These are phyloP conservation scores for Fraxinus sp. DNA, from an alignment of 305 asterid species.

Conservation along the genomic window DNA sequence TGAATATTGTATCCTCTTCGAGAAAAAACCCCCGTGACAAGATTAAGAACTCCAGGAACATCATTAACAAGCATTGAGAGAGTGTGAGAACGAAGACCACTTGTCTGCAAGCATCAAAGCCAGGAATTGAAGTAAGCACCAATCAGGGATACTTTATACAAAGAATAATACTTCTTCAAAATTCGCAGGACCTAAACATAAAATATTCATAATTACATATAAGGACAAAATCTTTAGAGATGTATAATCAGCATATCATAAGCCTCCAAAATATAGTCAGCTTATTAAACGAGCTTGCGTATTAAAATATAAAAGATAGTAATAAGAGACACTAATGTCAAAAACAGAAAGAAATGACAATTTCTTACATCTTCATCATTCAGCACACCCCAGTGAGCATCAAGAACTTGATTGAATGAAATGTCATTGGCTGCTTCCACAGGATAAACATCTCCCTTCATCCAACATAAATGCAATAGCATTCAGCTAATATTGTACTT, in stretches of 20 bases:
- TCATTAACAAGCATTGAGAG: constrained; percentile 91
- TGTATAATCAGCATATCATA: constrained; percentile 14
- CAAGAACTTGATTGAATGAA: constrained; percentile 74
- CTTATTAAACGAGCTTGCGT: background rate
- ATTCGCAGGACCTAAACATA: background rate
- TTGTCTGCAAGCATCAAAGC: constrained; percentile 54
- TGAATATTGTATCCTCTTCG: constrained; percentile 98
- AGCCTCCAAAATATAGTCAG: constrained; percentile 13
- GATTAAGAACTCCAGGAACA: constrained; percentile 94
- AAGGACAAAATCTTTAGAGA: background rate
- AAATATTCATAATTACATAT: constrained; percentile 14
- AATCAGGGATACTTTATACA: constrained; percentile 5
- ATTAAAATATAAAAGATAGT: constrained; percentile 10
- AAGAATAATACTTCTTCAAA: constrained; percentile 8
- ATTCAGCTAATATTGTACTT: constrained; percentile 1
- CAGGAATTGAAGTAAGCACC: constrained; percentile 28
- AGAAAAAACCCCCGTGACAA: constrained; percentile 87
- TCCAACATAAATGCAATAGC: constrained; percentile 29
- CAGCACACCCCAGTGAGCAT: constrained; percentile 99
- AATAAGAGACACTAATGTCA: constrained; percentile 12
- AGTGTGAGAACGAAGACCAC: constrained; percentile 93
- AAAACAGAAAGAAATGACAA: background rate
- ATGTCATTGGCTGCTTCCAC: constrained; percentile 59
- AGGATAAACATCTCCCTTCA: constrained; percentile 98
- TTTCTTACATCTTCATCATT: constrained; percentile 80